These are phyloP conservation scores for Gillenia trifoliata DNA, from an alignment of 306 rosid genomes.

Conservation along the genomic window DNA sequence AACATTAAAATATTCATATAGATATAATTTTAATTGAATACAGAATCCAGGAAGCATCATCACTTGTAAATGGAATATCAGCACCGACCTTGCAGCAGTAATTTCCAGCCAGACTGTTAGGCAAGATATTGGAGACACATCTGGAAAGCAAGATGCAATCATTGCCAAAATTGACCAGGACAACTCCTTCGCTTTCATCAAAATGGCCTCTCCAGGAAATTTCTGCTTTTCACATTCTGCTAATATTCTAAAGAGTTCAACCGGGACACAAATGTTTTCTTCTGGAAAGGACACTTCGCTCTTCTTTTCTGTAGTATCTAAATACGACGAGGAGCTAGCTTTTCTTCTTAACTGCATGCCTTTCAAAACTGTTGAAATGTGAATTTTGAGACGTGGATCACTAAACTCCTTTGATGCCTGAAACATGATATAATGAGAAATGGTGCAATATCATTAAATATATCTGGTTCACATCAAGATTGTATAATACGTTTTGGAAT, in stretches of 20 bases:
- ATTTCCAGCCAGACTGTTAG: constrained; percentile 93
- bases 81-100: constrained; percentile 85
- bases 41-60: constrained; percentile 19
- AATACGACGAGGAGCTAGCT: constrained; percentile 48
- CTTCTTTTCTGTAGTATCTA: constrained; percentile 53
- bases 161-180: constrained; percentile 95
- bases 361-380: constrained; percentile 79
- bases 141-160: constrained; percentile 91
- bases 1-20: background rate
- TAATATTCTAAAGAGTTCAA: constrained; percentile 82
- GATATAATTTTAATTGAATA: constrained; percentile 11
- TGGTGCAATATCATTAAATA: constrained; percentile 4
- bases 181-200: constrained; percentile 85
- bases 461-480: background rate
- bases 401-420: constrained; percentile 94
- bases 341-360: constrained; percentile 76
- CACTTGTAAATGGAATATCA: constrained; percentile 21
- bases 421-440: constrained; percentile 25
- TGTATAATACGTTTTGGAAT: constrained; percentile 2
- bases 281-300: constrained; percentile 49
- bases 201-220: constrained; percentile 76
- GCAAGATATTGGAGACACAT: constrained; percentile 85
- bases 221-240: constrained; percentile 80
- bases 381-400: constrained; percentile 80
- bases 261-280: constrained; percentile 61